These are phyloP conservation scores for Hysterangium stoloniferum DNA, from an alignment of 768 basidiomycete species.

Conservation along the genomic window DNA sequence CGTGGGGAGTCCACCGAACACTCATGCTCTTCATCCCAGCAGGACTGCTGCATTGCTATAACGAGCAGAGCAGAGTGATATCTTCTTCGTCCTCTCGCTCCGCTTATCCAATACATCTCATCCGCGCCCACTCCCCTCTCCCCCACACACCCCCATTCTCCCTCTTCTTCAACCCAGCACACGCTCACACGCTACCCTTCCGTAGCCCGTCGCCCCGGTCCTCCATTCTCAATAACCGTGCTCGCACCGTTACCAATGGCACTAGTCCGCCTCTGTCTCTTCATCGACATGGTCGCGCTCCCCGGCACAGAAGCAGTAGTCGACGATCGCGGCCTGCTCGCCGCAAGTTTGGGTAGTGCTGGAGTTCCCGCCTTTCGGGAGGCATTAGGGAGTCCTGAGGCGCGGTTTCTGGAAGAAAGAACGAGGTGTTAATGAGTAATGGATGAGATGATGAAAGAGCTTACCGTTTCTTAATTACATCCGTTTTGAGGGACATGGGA, in stretches of 20 bases:
- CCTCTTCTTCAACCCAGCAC: slow-evolving; percentile 17
- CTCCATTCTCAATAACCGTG: slow-evolving; percentile 19
- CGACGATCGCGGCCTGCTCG: slow-evolving; percentile 62
- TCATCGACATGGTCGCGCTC: slow-evolving; percentile 40
- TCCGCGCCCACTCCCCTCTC: too few relatives aligned
- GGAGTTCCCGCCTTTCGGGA: slow-evolving; percentile 54
- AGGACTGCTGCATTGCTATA: too few relatives aligned
- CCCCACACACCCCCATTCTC: too few relatives aligned
- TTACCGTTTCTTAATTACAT: slow-evolving; percentile 94
- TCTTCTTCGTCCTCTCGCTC: too few relatives aligned
- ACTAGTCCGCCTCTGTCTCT: slow-evolving; percentile 77
- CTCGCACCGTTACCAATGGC: slow-evolving; percentile 32
- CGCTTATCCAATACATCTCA: too few relatives aligned
- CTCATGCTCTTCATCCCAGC: too few relatives aligned
- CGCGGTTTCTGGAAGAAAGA: slow-evolving; percentile 53
- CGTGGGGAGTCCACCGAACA: too few relatives aligned
- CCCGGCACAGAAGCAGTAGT: slow-evolving; percentile 34
- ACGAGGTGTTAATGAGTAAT: slow-evolving; percentile 9
- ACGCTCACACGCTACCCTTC: slow-evolving; percentile 26
- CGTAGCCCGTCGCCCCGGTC: slow-evolving; percentile 16
- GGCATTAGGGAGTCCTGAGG: slow-evolving; percentile 63
- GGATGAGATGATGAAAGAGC: slow-evolving; percentile 14
- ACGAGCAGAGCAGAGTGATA: too few relatives aligned
- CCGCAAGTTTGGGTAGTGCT: slow-evolving; percentile 65
- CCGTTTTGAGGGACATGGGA: slow-evolving; percentile 91